phyloP scores from a whole-genome alignment of 768 basidiomycete species.

The Peribolospora kevripleyi region DNA sequence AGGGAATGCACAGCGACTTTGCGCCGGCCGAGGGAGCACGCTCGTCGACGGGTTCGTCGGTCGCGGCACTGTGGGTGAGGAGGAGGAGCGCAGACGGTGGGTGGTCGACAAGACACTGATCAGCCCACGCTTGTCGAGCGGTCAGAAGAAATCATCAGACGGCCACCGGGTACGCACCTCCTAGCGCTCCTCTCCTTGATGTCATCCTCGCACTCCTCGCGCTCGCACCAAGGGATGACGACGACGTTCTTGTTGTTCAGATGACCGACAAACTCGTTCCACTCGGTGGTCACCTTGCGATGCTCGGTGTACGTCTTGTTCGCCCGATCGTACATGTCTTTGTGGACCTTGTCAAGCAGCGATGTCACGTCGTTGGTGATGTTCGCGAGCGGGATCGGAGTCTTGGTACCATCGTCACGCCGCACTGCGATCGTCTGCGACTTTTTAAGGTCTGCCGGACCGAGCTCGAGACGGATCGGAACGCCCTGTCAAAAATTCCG shows the following conservation, averaged over 20 bases:
- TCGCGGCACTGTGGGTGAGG: constrained; percentile 22
- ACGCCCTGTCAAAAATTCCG: constrained; percentile 42
- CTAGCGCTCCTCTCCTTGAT: constrained; percentile 83
- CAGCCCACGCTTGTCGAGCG: not conserved
- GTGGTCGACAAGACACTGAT: not conserved
- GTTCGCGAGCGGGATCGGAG: constrained; percentile 29
- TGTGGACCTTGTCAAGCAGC: constrained; percentile 65
- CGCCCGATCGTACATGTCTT: constrained; percentile 63
- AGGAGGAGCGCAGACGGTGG: constrained; percentile 2
- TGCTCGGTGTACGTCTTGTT: constrained; percentile 44
- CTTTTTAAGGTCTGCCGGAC: constrained; percentile 70
- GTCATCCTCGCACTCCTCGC: constrained; percentile 77
- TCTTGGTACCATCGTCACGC: constrained; percentile 44
- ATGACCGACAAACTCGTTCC: constrained; percentile 80
- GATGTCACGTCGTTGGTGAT: constrained; percentile 30
- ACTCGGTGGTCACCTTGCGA: constrained; percentile 48
- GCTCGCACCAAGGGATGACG: constrained; percentile 90
- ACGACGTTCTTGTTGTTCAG: constrained; percentile 69
- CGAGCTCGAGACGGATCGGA: constrained; percentile 87
- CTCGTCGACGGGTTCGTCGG: constrained; percentile 63
- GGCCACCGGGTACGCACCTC: constrained; percentile 30
- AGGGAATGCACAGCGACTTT: constrained; percentile 88
- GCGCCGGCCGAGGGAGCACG: constrained; percentile 92
- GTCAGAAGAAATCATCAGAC: not conserved
- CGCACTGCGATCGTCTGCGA: constrained; percentile 60